These are phyloP conservation scores for Fusarium sterilihyphosum DNA, from an alignment of 2,329 filamentous ascomycete genomes.

Conservation along the genomic window DNA sequence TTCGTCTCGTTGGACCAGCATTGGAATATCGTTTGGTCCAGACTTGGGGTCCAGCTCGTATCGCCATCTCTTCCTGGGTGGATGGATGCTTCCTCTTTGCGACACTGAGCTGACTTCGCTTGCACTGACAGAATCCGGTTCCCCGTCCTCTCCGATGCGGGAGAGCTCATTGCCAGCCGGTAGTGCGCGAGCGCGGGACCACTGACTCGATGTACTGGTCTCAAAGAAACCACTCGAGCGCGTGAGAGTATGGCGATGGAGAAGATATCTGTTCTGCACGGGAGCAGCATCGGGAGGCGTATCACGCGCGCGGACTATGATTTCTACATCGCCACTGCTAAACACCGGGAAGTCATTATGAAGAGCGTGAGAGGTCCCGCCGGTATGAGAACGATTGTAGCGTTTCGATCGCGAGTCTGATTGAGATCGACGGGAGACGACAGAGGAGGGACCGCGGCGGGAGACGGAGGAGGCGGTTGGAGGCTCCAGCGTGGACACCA, in stretches of 20 bases:
- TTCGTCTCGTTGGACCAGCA: slow-evolving; percentile 83
- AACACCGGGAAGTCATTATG: slow-evolving; percentile 96
- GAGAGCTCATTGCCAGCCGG: slow-evolving; percentile 58
- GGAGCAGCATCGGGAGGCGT: slow-evolving; percentile 27
- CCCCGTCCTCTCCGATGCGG: slow-evolving; percentile 60
- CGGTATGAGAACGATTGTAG: slow-evolving; percentile 83
- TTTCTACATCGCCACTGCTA: slow-evolving; percentile 92
- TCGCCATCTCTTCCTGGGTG: slow-evolving; percentile 73
- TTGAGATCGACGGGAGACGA: slow-evolving; percentile 71
- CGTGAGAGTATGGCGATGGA: slow-evolving; percentile 87
- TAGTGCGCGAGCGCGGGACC: slow-evolving; percentile 57
- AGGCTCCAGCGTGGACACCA: slow-evolving; percentile 72
- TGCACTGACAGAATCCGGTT: slow-evolving; percentile 34
- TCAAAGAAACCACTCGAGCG: slow-evolving; percentile 96
- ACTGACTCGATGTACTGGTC: slow-evolving; percentile 82
- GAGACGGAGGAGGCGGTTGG: slow-evolving; percentile 60
- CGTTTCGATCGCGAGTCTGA: slow-evolving; percentile 70
- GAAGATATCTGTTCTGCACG: slow-evolving; percentile 80
- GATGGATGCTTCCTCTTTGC: slow-evolving; percentile 11
- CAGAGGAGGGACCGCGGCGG: slow-evolving; percentile 63
- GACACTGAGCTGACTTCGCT: slow-evolving; percentile 35
- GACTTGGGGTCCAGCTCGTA: slow-evolving; percentile 86
- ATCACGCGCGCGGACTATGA: slow-evolving; percentile 73
- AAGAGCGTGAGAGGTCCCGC: slow-evolving; percentile 72
- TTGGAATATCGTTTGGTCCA: slow-evolving; percentile 80